Evolutionary conservation across 352 stramenopile species (phyloP), one percentile per base, ranked within the genome.

Genomic region (Pythium volutum): DNA sequence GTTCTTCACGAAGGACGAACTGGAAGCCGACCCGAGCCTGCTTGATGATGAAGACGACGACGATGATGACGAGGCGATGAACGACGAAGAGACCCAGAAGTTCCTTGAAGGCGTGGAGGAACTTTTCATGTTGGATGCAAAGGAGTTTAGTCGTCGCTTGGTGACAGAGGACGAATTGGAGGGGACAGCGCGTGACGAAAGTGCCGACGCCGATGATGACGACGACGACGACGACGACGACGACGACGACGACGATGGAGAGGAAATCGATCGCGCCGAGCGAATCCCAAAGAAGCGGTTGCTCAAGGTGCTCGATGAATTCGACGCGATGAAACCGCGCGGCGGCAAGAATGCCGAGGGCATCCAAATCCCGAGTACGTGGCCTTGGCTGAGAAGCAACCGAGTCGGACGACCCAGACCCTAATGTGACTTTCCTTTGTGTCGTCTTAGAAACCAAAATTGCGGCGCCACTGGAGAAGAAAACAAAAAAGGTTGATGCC

Each of bases 81-180:
- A 70, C 1, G 79, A 93, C 41, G 61, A 82, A 29, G 81, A 90
- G 64, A 83, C 70, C 0, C 59, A 88, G 34, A 71, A 84, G 63
- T 89, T 93, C 48, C 51, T 93, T 34, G 75, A 84, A 34, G 81
- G 85, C 52, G 80, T 87, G 2, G 81, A 93, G 42, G 75, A 91
- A 27, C 64, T 93, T 11, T 89, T 93, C 34, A 52, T 59, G 22
- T 57, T 93, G 18, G 80, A 67, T 10, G 76, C 79, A 9, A 61
- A 75, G 14, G 76, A 84, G 52, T 93, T 93, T 29, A 79, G 84
- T 5, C 54, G 59, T 36, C 67, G 67, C 5, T 29, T 74, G 22
- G 77, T 84, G 38, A 25, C 50, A 29, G 16, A 53, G 26, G 59
- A 59, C 15, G 45, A 66, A 26, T 48, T 50, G 22, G 55, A 49